Base-by-base conservation (phyloP, 495 filamentous ascomycete genomes). In the Penicillium daleae region DNA sequence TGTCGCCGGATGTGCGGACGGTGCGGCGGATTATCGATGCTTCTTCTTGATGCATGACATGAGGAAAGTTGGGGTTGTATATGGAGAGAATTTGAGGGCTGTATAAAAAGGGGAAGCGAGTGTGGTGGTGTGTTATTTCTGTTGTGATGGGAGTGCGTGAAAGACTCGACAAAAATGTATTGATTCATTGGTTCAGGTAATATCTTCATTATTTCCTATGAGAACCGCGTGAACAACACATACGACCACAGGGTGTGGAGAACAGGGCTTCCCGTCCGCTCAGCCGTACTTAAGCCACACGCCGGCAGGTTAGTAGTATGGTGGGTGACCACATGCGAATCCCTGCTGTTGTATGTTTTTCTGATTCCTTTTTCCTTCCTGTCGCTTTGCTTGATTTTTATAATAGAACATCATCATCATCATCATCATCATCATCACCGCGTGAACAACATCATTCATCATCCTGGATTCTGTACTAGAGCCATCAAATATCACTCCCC, bases 1-100 rank as follows among this genome's bases (percentile, higher is more conserved):
- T 63, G n/a, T 66, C 63, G 22, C 44, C 63, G 10, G 60, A 63
- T 24, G 63, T 68, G 21, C 26, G 24, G 32, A 48, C 44, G 12
- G 40, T 31, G 26, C 42, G 52, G 5, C 56, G 64, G 1, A 24
- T 63, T 0, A 63, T 66, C 56, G 50, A 33, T 10, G 29, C 57
- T 51, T 51, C 57, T 51, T 51, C 44, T 44, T 44, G 19, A 44
- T 22, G 1, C 22, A 0, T 19, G 40, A 22, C 15, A 10, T 12
- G 40, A 9, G 40, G 9, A 21, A 21, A 21, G 40, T 1, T 9
- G n/a, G 2, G n/a, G 10, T 9, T 9, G 40, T 7, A 44, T 12
- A 21, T 39, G 1, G 35, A 39, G 35, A 7, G 29, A 4, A 31
- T 31, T n/a, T 31, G 7, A 31, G 3, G 3, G 29, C 7, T 31